Evolutionary conservation across 768 basidiomycete genomes (phyloP).

Genomic region (Leccinum variicolor): DNA sequence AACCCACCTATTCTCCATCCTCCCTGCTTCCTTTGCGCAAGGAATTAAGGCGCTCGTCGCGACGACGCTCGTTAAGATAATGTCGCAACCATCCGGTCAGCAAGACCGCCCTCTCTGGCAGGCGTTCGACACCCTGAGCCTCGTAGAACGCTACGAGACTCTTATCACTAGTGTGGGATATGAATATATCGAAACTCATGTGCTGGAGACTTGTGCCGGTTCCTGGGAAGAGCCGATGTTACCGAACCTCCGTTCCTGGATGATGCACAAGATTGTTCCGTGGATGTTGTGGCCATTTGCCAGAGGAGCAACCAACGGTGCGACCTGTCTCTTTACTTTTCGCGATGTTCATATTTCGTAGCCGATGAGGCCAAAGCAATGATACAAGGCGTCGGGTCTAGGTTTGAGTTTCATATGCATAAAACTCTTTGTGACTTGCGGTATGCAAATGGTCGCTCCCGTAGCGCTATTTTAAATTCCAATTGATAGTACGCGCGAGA

Average conservation of each 20-base stretch:
- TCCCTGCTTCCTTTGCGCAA: conserved; percentile 63
- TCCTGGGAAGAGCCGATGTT: conserved; percentile 71
- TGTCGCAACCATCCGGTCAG: conserved; percentile 24
- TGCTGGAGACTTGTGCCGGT: conserved; percentile 59
- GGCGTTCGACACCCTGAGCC: conserved; percentile 65
- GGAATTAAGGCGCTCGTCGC: conserved; percentile 69
- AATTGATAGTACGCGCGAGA: conserved; percentile 62
- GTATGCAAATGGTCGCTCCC: conserved; percentile 39
- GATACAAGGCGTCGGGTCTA: conserved; percentile 73
- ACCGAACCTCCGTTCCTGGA: conserved; percentile 64
- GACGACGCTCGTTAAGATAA: conserved; percentile 42
- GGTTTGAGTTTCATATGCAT: conserved; percentile 92
- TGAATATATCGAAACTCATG: conserved; percentile 76
- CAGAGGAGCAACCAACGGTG: conserved; percentile 55
- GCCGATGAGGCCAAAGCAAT: conserved; percentile 68
- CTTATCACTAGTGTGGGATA: conserved; percentile 83
- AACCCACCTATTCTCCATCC: conserved; percentile 66
- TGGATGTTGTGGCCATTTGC: conserved; percentile 87
- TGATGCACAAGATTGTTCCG: conserved; percentile 72
- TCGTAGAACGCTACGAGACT: conserved; percentile 80
- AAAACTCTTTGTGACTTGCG: conserved; percentile 86
- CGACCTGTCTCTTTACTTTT: conserved; percentile 17
- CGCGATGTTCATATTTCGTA: conserved; percentile 25
- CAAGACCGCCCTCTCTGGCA: conserved; percentile 46
- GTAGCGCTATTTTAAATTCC: neutral